A percentile compares a stretch with the other conserved stretches of the same genome.
These are phyloP conservation scores for Chlorella sp. DNA, from an alignment of 139 green algal species.

Conservation along the genomic window DNA sequence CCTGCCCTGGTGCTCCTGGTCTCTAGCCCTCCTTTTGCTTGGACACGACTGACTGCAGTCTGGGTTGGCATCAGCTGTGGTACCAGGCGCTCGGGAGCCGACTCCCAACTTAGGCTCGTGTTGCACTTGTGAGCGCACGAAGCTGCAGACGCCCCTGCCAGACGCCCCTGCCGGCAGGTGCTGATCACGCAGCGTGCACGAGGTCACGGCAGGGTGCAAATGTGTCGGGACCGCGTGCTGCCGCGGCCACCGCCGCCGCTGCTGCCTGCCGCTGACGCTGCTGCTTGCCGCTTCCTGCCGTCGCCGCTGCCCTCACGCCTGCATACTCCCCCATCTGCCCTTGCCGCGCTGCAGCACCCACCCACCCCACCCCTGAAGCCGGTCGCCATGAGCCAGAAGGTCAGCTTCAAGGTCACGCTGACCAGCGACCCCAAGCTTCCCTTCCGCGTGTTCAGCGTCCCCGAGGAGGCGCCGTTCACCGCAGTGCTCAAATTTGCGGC, in stretches of 20 bases:
- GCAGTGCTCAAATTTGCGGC: conserved; percentile 97
- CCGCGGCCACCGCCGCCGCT: not conserved
- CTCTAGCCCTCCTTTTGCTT: no score
- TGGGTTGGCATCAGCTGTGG: no score
- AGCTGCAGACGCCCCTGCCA: no score
- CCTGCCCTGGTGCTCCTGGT: no score
- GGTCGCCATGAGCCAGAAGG: conserved; percentile 5
- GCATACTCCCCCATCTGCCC: not conserved
- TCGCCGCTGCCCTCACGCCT: not conserved
- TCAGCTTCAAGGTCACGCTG: conserved; percentile 62
- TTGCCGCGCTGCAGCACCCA: not conserved
- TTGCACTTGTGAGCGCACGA: no score
- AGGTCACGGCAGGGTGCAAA: no score
- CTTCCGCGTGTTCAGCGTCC: conserved; percentile 94
- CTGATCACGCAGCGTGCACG: no score
- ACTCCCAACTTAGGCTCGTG: no score
- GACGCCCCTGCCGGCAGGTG: no score
- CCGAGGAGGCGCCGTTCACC: conserved; percentile 96
- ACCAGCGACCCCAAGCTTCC: conserved; percentile 98
- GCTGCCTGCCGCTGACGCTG: not conserved
- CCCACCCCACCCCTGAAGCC: not conserved
- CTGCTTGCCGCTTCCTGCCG: not conserved
- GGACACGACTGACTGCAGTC: no score
- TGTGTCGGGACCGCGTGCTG: not conserved
- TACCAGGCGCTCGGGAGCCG: no score